Conservation (phyloP, 371 early-diverging fungal species). For the Choanephora cucurbitarum region DNA sequence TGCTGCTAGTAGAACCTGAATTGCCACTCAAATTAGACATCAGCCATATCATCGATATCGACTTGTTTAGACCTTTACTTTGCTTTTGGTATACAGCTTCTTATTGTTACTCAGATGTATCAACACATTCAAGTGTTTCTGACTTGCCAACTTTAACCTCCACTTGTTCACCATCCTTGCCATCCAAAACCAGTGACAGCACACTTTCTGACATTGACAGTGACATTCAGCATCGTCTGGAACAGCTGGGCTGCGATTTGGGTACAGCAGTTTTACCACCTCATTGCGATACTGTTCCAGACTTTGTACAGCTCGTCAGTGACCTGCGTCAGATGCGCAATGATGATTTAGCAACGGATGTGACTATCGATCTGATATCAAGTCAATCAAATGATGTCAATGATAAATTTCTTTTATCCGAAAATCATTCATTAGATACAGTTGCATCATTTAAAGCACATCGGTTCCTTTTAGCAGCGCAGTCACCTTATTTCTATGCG, state of each 20-base stretch:
- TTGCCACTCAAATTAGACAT: slow-evolving; percentile 19
- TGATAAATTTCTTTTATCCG: slow-evolving; percentile 3
- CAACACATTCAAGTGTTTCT: slow-evolving; percentile 15
- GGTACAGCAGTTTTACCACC: slow-evolving; percentile 22
- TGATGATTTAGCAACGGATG: slow-evolving; percentile 31
- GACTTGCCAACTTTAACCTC: slow-evolving; percentile 12
- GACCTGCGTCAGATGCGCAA: slow-evolving; percentile 34
- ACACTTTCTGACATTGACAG: neutral
- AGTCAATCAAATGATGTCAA: slow-evolving; percentile 7
- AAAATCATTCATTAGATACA: slow-evolving; percentile 11
- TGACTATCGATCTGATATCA: slow-evolving; percentile 26
- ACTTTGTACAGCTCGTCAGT: slow-evolving; percentile 23
- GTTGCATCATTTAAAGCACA: slow-evolving; percentile 33
- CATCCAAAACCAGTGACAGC: neutral
- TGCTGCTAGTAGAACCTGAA: slow-evolving; percentile 1
- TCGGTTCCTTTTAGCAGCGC: slow-evolving; percentile 44
- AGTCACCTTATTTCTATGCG: slow-evolving; percentile 45
- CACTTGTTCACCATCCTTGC: slow-evolving; percentile 1
- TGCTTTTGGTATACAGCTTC: slow-evolving; percentile 51
- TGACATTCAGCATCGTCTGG: slow-evolving; percentile 9
- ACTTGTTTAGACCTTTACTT: slow-evolving; percentile 25
- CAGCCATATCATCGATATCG: slow-evolving; percentile 21
- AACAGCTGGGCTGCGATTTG: slow-evolving; percentile 16
- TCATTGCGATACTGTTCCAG: slow-evolving; percentile 16
- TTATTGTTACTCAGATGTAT: slow-evolving; percentile 13